These are phyloP conservation scores for Russula brevipes DNA, from an alignment of 768 basidiomycete genomes.

Conservation along the genomic window DNA sequence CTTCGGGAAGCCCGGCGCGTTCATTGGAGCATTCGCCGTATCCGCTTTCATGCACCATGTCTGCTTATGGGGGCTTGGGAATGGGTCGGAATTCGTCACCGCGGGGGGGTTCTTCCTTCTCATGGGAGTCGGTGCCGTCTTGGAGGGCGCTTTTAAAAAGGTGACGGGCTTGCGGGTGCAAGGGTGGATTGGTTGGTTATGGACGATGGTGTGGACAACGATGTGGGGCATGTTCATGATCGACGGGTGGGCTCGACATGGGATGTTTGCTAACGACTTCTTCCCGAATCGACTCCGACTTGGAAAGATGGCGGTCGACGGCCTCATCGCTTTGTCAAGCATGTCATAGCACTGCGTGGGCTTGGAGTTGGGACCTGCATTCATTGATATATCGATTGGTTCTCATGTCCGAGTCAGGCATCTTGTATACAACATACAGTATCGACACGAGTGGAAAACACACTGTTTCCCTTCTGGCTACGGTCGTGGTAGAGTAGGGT, in stretches of 20 bases:
- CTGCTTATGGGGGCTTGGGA: not conserved
- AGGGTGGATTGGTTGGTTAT: not conserved
- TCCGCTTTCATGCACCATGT: not conserved
- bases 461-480: too few species aligned
- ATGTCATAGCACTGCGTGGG: slow-evolving; percentile 20
- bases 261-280: not conserved
- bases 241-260: not conserved
- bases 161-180: not conserved
- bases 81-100: not conserved
- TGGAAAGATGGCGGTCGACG: slow-evolving; percentile 30
- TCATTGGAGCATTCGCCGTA: not conserved
- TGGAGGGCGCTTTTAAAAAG: not conserved
- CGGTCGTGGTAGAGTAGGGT: too few species aligned
- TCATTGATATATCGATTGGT: too few species aligned
- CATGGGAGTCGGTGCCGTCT: not conserved
- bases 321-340: slow-evolving; percentile 39
- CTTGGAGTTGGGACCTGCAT: too few species aligned
- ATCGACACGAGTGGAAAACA: too few species aligned
- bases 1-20: not conserved
- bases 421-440: too few species aligned
- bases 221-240: not conserved
- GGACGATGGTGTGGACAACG: not conserved
- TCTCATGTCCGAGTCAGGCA: too few species aligned
- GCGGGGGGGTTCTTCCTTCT: not conserved
- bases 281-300: not conserved